Percentiles rank a stretch among this genome's conserved stretches.
These are phyloP conservation scores for Fusarium miscanthi DNA, from an alignment of 2,329 filamentous ascomycete genomes.

Conservation along the genomic window DNA sequence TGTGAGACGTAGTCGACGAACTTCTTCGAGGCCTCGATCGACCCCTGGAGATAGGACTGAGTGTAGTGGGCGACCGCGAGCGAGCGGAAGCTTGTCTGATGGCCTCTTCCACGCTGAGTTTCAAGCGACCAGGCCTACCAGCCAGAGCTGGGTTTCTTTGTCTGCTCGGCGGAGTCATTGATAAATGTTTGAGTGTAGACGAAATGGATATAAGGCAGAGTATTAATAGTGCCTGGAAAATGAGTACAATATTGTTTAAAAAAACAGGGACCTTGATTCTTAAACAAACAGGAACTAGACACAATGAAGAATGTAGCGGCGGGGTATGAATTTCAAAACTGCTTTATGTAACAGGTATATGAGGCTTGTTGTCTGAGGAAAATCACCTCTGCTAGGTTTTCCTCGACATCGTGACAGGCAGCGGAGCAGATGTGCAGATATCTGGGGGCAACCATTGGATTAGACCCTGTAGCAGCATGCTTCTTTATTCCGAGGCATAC, in stretches of 20 bases:
- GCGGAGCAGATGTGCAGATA: conserved; percentile 23
- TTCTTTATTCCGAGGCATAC: conserved; percentile 25
- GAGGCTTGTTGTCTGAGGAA: not conserved
- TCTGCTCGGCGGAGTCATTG: conserved; percentile 16
- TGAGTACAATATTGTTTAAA: not conserved
- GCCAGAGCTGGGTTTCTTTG: conserved; percentile 22
- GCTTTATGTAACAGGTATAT: not conserved
- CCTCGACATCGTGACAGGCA: conserved; percentile 8
- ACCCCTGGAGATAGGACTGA: conserved; percentile 17
- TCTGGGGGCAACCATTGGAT: conserved; percentile 18
- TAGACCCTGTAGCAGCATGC: not conserved
- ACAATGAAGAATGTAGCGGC: not conserved
- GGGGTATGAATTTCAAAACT: not conserved
- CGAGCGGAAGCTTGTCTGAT: conserved; percentile 19
- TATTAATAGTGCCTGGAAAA: not conserved
- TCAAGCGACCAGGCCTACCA: conserved; percentile 5
- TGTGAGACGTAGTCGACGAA: not conserved
- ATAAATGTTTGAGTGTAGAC: not conserved
- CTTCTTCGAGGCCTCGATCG: conserved; percentile 19
- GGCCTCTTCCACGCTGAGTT: conserved; percentile 9
- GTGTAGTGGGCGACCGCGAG: conserved; percentile 24
- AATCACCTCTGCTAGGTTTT: conserved; percentile 12
- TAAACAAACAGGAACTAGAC: not conserved
- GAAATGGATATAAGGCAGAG: conserved; percentile 21
- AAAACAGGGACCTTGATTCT: not conserved